Conservation (phyloP, 2,329 filamentous ascomycete species). For the Huntiella savannae region DNA sequence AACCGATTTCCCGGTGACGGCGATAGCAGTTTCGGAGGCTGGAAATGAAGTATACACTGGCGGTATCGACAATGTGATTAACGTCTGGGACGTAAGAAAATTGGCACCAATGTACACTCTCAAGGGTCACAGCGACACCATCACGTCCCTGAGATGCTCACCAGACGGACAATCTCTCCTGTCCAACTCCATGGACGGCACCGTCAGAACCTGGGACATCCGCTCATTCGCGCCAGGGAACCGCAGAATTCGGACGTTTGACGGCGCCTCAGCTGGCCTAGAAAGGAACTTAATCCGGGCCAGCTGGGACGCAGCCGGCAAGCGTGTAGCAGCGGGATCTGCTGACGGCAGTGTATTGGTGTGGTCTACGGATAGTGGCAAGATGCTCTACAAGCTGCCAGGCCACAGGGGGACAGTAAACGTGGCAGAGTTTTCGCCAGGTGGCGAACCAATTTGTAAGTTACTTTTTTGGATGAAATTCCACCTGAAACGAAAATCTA, state of each 20-base stretch:
- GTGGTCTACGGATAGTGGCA: conserved; percentile 78
- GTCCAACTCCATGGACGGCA: conserved; percentile 86
- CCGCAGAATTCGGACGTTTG: conserved; percentile 69
- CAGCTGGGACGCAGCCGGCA: conserved; percentile 75
- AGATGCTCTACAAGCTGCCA: conserved; percentile 82
- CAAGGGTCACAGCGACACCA: conserved; percentile 74
- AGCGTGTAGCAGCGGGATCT: conserved; percentile 72
- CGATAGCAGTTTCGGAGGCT: conserved; percentile 76
- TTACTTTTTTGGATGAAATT: conserved; percentile 15
- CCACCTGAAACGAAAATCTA: conserved; percentile 14
- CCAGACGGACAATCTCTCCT: conserved; percentile 80
- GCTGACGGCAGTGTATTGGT: conserved; percentile 81
- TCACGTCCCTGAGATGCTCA: conserved; percentile 79
- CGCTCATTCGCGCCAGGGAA: conserved; percentile 83
- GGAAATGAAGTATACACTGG: conserved; percentile 91
- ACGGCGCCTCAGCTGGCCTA: conserved; percentile 70
- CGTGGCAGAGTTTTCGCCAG: conserved; percentile 76
- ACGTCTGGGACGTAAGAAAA: conserved; percentile 92
- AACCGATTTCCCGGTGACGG: conserved; percentile 82
- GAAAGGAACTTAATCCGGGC: conserved; percentile 85
- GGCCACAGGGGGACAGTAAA: conserved; percentile 93
- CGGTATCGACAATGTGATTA: conserved; percentile 92
- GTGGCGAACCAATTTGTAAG: conserved; percentile 73
- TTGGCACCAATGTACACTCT: conserved; percentile 75
- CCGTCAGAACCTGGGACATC: conserved; percentile 89